Evolutionary conservation across 495 filamentous ascomycete species (phyloP).

Genomic region (Evansstolkia leycettana): DNA sequence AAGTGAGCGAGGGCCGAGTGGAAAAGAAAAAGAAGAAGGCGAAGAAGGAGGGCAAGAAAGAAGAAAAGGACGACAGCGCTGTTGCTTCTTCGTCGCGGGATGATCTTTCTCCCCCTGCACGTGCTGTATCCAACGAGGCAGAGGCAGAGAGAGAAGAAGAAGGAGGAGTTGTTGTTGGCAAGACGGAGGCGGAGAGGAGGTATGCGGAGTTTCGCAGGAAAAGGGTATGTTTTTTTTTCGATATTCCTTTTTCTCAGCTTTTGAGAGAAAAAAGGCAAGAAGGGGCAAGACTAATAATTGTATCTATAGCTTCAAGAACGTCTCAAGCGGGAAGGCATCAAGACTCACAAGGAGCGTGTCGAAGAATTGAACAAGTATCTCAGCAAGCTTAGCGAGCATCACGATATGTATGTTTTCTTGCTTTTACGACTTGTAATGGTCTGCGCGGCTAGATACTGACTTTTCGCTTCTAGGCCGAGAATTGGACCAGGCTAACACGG

Average conservation of each 20-base stretch:
- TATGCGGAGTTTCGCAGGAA: conserved; percentile 70
- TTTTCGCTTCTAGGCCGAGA: conserved; percentile 42
- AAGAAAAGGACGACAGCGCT: conserved; percentile 6
- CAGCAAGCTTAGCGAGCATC: conserved; percentile 85
- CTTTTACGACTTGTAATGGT: neutral
- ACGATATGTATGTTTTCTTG: conserved; percentile 65
- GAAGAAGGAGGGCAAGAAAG: conserved; percentile 41
- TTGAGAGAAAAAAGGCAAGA: no score
- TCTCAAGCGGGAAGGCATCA: conserved; percentile 68
- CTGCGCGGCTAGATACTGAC: no score
- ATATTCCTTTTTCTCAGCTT: neutral
- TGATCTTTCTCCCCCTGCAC: neutral
- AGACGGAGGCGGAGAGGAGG: conserved; percentile 77
- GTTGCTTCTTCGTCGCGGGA: neutral
- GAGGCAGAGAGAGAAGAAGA: conserved; percentile 7
- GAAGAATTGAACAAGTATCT: conserved; percentile 93
- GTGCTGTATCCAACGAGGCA: conserved; percentile 6
- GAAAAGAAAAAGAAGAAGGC: conserved; percentile 53
- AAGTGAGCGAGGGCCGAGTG: conserved; percentile 37
- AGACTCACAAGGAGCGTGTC: conserved; percentile 94
- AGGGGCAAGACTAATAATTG: no score
- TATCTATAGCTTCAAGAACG: conserved; percentile 51
- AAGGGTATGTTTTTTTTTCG: conserved; percentile 45
- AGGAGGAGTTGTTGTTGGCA: conserved; percentile 21
- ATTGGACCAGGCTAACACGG: conserved; percentile 55